A percentile compares a stretch with the other conserved stretches of the same genome.
Evolutionary conservation across 176 grass and related monocot genomes (phyloP).

Genomic region (Hsuehochloa calcarea): DNA sequence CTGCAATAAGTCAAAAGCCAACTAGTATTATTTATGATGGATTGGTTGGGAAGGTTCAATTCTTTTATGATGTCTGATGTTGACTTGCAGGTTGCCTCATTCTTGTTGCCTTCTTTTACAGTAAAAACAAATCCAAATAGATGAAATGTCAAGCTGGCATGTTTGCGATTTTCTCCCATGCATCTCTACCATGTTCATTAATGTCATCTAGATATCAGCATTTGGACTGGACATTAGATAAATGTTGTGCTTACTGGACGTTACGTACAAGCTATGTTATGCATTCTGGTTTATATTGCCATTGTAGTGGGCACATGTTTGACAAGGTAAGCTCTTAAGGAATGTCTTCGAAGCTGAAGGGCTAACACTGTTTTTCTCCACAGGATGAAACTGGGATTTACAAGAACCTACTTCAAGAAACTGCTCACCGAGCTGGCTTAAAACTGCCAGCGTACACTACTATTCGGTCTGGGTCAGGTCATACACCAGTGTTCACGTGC

Average conservation of each 20-base stretch:
- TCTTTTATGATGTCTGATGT: conserved; percentile 51
- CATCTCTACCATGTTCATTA: conserved; percentile 18
- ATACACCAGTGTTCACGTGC: conserved; percentile 90
- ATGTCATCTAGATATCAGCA: conserved; percentile 27
- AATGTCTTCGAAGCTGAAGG: conserved; percentile 3
- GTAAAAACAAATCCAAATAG: conserved; percentile 28
- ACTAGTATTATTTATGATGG: conserved; percentile 36
- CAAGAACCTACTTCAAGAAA: conserved; percentile 97
- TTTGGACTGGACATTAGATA: conserved; percentile 8
- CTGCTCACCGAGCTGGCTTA: conserved; percentile 87
- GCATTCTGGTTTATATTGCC: conserved; percentile 20
- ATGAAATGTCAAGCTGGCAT: conserved; percentile 28
- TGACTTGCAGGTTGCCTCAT: conserved; percentile 38
- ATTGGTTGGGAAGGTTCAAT: conserved; percentile 41
- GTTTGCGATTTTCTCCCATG: neutral
- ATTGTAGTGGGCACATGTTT: conserved; percentile 3
- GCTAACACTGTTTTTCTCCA: conserved; percentile 25
- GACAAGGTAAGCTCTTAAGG: neutral
- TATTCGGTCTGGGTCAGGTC: conserved; percentile 80
- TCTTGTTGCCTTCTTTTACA: conserved; percentile 18
- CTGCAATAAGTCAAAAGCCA: conserved; percentile 41
- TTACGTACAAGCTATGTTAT: neutral
- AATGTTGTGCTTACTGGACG: neutral
- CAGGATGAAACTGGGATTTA: conserved; percentile 99
- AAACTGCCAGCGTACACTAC: conserved; percentile 84